These are phyloP conservation scores for Mallotus repandus DNA, from an alignment of 441 rosid genomes.

Conservation along the genomic window DNA sequence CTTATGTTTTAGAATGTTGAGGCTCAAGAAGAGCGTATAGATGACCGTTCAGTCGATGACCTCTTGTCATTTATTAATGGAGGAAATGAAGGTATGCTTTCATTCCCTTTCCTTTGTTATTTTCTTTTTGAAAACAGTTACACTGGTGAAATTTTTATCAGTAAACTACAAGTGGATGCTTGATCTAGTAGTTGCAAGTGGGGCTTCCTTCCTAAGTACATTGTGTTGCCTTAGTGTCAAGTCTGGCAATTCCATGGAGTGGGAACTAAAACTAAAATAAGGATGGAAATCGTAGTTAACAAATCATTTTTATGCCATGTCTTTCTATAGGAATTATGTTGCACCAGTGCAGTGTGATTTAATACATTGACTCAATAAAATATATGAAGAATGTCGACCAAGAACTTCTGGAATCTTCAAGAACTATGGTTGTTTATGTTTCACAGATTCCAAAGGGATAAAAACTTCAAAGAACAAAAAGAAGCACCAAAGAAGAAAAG, in stretches of 20 bases:
- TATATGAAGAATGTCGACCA: background rate
- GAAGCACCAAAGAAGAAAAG: constrained; percentile 71
- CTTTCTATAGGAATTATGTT: too few species aligned
- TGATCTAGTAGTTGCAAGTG: too few species aligned
- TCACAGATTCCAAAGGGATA: constrained; percentile 64
- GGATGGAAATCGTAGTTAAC: background rate
- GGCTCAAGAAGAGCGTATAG: constrained; percentile 68
- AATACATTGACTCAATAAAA: background rate
- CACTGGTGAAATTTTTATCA: background rate
- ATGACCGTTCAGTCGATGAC: constrained; percentile 93
- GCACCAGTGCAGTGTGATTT: background rate
- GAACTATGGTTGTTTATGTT: constrained; percentile 28
- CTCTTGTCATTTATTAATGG: constrained; percentile 85
- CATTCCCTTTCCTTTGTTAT: background rate
- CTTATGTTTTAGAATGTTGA: constrained; percentile 53
- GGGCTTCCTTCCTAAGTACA: background rate
- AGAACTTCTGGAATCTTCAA: background rate
- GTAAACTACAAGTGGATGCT: too few species aligned
- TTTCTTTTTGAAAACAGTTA: background rate
- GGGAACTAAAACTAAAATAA: background rate
- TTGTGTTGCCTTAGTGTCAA: background rate
- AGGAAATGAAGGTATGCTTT: constrained; percentile 49
- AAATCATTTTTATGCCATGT: too few species aligned
- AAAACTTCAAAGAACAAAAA: constrained; percentile 71
- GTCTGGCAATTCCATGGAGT: background rate